Evolutionary conservation across 2,329 filamentous ascomycete genomes (phyloP).

Genomic region (Byssoonygena ceratinophila): DNA sequence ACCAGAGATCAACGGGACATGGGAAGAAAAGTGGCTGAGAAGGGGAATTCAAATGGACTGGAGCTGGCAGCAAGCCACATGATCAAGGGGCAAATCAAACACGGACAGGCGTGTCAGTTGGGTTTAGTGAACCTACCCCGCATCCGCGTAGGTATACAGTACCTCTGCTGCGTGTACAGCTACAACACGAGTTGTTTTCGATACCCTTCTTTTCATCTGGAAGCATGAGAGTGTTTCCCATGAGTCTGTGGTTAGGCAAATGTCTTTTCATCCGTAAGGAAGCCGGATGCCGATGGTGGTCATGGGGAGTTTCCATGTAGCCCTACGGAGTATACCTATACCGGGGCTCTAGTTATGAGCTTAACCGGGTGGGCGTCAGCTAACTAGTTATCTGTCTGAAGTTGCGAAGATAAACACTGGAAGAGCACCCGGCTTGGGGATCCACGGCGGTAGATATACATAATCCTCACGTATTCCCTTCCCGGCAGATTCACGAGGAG

Average conservation of each 20-base stretch:
- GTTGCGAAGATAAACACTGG: no score
- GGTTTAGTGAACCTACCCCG: constrained; percentile 1
- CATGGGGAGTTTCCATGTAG: neutral
- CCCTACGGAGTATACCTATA: constrained; percentile 5
- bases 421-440: no score
- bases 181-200: neutral
- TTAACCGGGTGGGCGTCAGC: neutral
- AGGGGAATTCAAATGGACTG: no score
- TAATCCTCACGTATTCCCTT: neutral
- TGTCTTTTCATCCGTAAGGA: neutral
- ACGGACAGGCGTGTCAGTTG: constrained; percentile 6
- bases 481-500: neutral
- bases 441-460: constrained; percentile 5
- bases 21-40: no score
- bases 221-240: neutral
- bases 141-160: neutral
- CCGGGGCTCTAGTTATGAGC: neutral
- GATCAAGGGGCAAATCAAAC: constrained; percentile 1
- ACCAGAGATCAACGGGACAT: no score
- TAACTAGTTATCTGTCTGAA: no score
- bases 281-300: neutral
- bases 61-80: neutral
- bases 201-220: neutral
- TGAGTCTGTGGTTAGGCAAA: neutral
- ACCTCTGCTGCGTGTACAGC: neutral